Base-by-base conservation (phyloP, 768 basidiomycete genomes). In the Boletellus ananiceps region DNA sequence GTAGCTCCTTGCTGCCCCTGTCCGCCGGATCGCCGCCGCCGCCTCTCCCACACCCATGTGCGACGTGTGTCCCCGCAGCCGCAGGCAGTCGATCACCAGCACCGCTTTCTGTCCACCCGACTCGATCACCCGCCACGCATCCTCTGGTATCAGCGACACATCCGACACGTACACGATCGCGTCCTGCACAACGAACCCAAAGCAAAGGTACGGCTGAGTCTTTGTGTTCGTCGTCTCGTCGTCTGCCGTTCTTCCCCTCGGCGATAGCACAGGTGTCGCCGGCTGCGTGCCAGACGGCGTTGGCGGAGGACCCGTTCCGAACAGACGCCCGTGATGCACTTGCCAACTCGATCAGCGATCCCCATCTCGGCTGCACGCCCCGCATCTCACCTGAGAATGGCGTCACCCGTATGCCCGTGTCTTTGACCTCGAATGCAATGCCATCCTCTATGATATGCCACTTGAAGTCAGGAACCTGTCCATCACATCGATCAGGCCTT, bases 371-470 rank as follows among this genome's bases (percentile, higher is more conserved):
- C 8, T 27, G n/a, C 38, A 34, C 2, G 21, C 14, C 15, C 9
- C 21, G 11, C 19, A 2, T 55, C 79, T 55, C 56, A 84, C 86
- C 86, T 61, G 70, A 69, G 60, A 89, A 81, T 7, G 88, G 87
- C 9, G 78, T 82, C 9, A 90, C 66, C 43, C 67, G 57, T 51
- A 89, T 75, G 4, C 80, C 82, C 3, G 81, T 86, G 46, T 79
- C 75, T 44, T 71, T 74, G 21, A 93, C 79, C 47, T 84, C 79
- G 54, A 93, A 88, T 2, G 82, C 75, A 21, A 76, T 72, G 15
- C 75, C 75, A 54, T 89, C 81, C 37, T 82, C 77, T 55, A 93
- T 82, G 44, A 93, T 79, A 57, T 88, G 85, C 85, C 86, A 93
- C 58, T 77, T 75, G 61, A 93, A 84, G 52, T 86, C 82, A 5